phyloP scores from a whole-genome alignment of 495 filamentous ascomycete genomes.

The Aspergillus asperescens region DNA sequence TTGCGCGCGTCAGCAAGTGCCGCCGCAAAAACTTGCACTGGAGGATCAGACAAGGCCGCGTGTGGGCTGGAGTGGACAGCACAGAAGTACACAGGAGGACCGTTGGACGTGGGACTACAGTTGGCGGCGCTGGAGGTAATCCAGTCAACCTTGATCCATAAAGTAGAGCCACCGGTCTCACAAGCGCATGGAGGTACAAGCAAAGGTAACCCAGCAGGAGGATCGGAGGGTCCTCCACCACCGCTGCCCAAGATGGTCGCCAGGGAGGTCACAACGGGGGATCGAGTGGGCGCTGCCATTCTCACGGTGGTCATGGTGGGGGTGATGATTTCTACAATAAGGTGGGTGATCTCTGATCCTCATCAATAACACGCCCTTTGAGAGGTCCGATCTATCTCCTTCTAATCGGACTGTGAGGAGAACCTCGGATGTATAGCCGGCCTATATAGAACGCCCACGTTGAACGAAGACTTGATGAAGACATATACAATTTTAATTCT shows the following conservation, averaged over 20 bases:
- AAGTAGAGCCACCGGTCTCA: conserved; percentile 53
- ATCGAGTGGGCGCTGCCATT: conserved; percentile 32
- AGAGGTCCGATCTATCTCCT: background rate
- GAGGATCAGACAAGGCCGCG: conserved; percentile 41
- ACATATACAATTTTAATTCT: too few relatives aligned
- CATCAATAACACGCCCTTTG: background rate
- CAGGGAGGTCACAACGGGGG: conserved; percentile 23
- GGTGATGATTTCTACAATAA: conserved; percentile 24
- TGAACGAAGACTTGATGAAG: too few relatives aligned
- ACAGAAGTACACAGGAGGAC: conserved; percentile 41
- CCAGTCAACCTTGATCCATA: conserved; percentile 52
- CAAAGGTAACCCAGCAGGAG: conserved; percentile 63
- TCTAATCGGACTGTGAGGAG: conserved; percentile 8
- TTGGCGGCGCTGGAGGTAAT: conserved; percentile 67
- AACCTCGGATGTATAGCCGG: conserved; percentile 10
- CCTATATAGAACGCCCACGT: background rate
- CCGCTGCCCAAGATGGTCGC: conserved; percentile 13
- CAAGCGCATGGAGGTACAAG: conserved; percentile 69
- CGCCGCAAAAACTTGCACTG: conserved; percentile 66
- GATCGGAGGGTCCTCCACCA: conserved; percentile 26
- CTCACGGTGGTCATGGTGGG: conserved; percentile 30
- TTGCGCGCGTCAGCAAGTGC: conserved; percentile 59
- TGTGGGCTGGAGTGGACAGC: conserved; percentile 66
- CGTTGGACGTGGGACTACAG: conserved; percentile 61
- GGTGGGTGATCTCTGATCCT: conserved; percentile 31